Evolutionary conservation across 2,329 filamentous ascomycete genomes (phyloP), one percentile per base, ranked within the genome.

Genomic region (Beauveria rudraprayagi): DNA sequence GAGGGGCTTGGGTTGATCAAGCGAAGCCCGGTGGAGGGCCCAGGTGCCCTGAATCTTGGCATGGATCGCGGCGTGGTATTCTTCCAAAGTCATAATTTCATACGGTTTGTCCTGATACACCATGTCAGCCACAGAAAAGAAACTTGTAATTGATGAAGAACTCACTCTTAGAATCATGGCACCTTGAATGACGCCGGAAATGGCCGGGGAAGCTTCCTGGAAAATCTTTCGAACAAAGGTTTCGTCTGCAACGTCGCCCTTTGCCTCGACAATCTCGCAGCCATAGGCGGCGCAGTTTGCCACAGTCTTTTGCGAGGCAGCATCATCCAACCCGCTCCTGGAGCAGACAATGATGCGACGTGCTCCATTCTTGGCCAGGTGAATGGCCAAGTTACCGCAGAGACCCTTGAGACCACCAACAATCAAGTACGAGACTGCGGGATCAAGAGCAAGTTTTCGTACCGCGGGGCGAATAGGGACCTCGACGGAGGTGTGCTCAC

Each of bases 181-280:
- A 11, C 69, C 65, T 44, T 77, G 73, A 7, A 78, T 61, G 11
- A 77, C 66, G 16, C 75, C 75, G 5, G 67, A 64, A 11, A 77
- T 68, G 0, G 72, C 70, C 62, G 63, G 11, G 44, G 63, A 22
- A 60, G 60, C 30, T 8, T 43, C 43, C 7, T 41, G 24, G 51
- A 61, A 54, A n/a, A 53, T 58, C 5, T 55, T 65, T 24, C 66
- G 60, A 0, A 74, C 68, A 40, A 70, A 67, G 1, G 60, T 40
- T 17, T 57, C 65, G 24, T 63, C 41, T 2, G 63, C 66, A 11
- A 74, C 68, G 62, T 72, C 70, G 69, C 9, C 58, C 24, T 64
- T 59, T 40, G 71, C 66, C 5, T 68, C 68, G 11, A 56, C 63
- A 19, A 66, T 64, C 11, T 57, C 47, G 34, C 65, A 66, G 11